Evolutionary conservation across 2,329 filamentous ascomycete species (phyloP).

Genomic region (Ceratocystis cubensis): DNA sequence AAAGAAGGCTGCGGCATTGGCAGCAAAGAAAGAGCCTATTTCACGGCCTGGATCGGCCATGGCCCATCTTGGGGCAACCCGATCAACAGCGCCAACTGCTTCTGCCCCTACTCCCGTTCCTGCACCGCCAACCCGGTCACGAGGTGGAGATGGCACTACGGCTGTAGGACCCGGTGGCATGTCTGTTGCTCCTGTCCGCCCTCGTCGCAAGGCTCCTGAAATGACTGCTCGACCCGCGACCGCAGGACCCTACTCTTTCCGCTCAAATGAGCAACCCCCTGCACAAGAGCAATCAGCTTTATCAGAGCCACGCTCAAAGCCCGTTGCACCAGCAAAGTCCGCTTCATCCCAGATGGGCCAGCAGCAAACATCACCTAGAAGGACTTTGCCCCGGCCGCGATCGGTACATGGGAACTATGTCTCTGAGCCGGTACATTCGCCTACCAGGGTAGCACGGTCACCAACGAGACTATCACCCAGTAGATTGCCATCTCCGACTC

Average conservation of each 20-base stretch:
- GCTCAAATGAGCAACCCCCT: slow-evolving; percentile 36
- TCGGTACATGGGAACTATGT: slow-evolving; percentile 18
- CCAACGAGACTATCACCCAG: slow-evolving; percentile 13
- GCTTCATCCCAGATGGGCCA: slow-evolving; percentile 28
- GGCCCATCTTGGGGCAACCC: slow-evolving; percentile 45
- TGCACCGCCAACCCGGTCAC: slow-evolving; percentile 24
- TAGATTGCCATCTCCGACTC: slow-evolving; percentile 7
- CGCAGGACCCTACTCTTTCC: slow-evolving; percentile 52
- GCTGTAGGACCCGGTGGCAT: slow-evolving; percentile 43
- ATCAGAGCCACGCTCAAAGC: slow-evolving; percentile 34
- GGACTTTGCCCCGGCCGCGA: slow-evolving; percentile 34
- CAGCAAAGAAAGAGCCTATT: slow-evolving; percentile 39
- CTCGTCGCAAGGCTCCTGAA: slow-evolving; percentile 45
- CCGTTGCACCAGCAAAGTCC: slow-evolving; percentile 33
- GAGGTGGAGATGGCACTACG: slow-evolving; percentile 31
- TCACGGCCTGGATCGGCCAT: slow-evolving; percentile 50
- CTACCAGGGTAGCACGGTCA: slow-evolving; percentile 7
- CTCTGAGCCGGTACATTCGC: slow-evolving; percentile 17
- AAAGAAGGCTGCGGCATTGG: slow-evolving; percentile 48
- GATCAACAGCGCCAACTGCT: slow-evolving; percentile 30
- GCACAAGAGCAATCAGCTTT: slow-evolving; percentile 27
- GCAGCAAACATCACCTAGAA: slow-evolving; percentile 41
- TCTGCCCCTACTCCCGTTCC: slow-evolving; percentile 16
- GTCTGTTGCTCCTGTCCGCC: slow-evolving; percentile 52
- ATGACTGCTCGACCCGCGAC: slow-evolving; percentile 48